Conservation (phyloP, 2,329 filamentous ascomycete species). For the Nemania sp. region DNA sequence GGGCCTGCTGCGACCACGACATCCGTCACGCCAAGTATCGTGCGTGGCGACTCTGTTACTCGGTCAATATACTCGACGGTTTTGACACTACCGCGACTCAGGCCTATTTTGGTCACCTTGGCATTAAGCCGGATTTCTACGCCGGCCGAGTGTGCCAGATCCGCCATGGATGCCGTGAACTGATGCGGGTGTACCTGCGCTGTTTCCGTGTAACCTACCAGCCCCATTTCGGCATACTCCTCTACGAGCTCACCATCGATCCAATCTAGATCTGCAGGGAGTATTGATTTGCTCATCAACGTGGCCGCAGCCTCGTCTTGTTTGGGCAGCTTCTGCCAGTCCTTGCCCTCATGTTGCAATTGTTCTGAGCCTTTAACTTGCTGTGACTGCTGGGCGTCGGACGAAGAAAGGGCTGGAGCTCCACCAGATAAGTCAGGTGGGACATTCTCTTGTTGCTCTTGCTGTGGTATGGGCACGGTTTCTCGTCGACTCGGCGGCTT, state of each 20-base stretch:
- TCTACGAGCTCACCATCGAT: conserved; percentile 68
- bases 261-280: conserved; percentile 86
- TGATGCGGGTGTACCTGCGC: conserved; percentile 92
- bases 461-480: conserved; percentile 8
- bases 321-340: conserved; percentile 67
- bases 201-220: conserved; percentile 70
- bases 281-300: conserved; percentile 58
- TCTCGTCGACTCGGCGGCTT: conserved; percentile 41
- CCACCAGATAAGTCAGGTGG: neutral
- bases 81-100: conserved; percentile 59
- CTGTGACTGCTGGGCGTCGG: conserved; percentile 6
- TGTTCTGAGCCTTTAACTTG: conserved; percentile 28
- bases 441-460: conserved; percentile 1
- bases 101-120: conserved; percentile 66
- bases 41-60: conserved; percentile 41
- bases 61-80: conserved; percentile 65
- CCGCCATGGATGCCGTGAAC: conserved; percentile 84
- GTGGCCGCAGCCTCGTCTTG: conserved; percentile 54
- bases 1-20: conserved; percentile 62
- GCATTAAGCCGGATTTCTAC: conserved; percentile 69
- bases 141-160: conserved; percentile 72
- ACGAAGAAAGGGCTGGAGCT: neutral
- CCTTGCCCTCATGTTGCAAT: conserved; percentile 44
- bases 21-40: conserved; percentile 54
- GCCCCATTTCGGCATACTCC: conserved; percentile 81